Evolutionary conservation across 2,329 filamentous ascomycete species (phyloP).

Genomic region (Neofusicoccum sp.): DNA sequence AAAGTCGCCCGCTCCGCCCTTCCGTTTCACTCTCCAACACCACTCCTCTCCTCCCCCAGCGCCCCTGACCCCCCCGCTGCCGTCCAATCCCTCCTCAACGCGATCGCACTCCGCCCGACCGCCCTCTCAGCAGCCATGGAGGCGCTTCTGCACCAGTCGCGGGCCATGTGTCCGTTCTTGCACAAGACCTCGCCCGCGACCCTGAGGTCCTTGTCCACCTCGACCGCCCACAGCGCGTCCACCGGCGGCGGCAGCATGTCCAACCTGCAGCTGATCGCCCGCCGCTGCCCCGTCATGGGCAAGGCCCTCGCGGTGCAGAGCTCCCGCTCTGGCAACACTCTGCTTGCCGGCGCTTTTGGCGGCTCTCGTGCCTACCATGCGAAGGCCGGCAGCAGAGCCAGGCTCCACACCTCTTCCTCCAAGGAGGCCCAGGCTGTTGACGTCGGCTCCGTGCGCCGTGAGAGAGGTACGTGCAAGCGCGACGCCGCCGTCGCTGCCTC

Average conservation of each 20-base stretch:
- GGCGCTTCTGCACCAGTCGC: constrained; percentile 88
- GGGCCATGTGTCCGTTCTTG: constrained; percentile 95
- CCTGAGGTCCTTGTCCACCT: constrained; percentile 81
- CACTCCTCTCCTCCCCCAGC: background rate
- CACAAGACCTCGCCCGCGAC: constrained; percentile 91
- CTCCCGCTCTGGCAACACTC: constrained; percentile 46
- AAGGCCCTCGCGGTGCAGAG: constrained; percentile 89
- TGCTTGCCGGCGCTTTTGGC: constrained; percentile 50
- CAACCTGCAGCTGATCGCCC: constrained; percentile 89
- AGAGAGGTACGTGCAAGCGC: constrained; percentile 43
- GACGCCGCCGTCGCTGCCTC: background rate
- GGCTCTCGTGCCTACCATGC: constrained; percentile 49
- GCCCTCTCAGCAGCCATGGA: constrained; percentile 66
- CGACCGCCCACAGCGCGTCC: constrained; percentile 64
- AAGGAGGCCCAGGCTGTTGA: constrained; percentile 79
- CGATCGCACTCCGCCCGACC: background rate
- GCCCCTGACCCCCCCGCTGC: background rate
- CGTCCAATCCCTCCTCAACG: background rate
- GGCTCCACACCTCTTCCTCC: constrained; percentile 75
- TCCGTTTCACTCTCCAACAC: background rate
- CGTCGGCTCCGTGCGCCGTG: constrained; percentile 51
- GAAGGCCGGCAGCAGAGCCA: constrained; percentile 59
- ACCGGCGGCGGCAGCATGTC: constrained; percentile 91
- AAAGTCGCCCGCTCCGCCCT: constrained; percentile 14
- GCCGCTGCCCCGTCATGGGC: constrained; percentile 97